Evolutionary conservation across 768 basidiomycete genomes (phyloP).

Genomic region (Suillus occidentalis): DNA sequence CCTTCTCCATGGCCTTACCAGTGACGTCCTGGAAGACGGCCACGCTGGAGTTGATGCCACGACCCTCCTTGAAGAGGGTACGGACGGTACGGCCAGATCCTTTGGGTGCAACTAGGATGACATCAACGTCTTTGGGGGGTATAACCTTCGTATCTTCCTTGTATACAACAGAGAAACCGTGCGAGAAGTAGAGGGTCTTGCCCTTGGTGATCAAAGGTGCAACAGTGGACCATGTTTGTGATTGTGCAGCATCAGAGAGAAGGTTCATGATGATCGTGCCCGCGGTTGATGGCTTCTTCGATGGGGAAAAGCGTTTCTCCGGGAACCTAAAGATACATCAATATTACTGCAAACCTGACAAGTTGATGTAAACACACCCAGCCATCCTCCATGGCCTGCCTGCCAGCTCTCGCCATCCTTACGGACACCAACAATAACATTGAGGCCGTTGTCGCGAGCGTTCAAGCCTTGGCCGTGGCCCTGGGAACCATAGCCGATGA

Average conservation of each 20-base stretch:
- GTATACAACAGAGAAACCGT: slow-evolving; percentile 99
- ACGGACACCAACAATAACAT: slow-evolving; percentile 98
- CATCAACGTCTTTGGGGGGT: slow-evolving; percentile 92
- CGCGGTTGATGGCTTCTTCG: slow-evolving; percentile 92
- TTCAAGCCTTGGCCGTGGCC: slow-evolving; percentile 99
- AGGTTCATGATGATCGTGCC: slow-evolving; percentile 99
- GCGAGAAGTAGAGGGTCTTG: slow-evolving; percentile 99
- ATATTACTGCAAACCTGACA: neutral
- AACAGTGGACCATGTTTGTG: slow-evolving; percentile 87
- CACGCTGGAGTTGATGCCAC: slow-evolving; percentile 94
- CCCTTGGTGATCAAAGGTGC: slow-evolving; percentile 97
- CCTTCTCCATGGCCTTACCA: slow-evolving; percentile 97
- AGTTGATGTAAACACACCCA: slow-evolving; percentile 59
- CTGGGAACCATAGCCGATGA: slow-evolving; percentile 99
- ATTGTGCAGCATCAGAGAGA: slow-evolving; percentile 98
- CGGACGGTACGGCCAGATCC: slow-evolving; percentile 99
- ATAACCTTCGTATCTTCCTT: slow-evolving; percentile 95
- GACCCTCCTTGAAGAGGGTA: slow-evolving; percentile 99
- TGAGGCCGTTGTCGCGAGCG: slow-evolving; percentile 97
- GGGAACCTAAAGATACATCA: slow-evolving; percentile 58
- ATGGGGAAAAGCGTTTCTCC: slow-evolving; percentile 98
- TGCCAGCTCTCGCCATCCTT: slow-evolving; percentile 96
- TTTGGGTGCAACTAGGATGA: slow-evolving; percentile 99
- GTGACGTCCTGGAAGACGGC: slow-evolving; percentile 98
- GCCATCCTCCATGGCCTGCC: slow-evolving; percentile 90